A percentile compares a stretch with the other conserved stretches of the same genome.
phyloP scores from a whole-genome alignment of 495 filamentous ascomycete species.

The Cenococcum geophilum region DNA sequence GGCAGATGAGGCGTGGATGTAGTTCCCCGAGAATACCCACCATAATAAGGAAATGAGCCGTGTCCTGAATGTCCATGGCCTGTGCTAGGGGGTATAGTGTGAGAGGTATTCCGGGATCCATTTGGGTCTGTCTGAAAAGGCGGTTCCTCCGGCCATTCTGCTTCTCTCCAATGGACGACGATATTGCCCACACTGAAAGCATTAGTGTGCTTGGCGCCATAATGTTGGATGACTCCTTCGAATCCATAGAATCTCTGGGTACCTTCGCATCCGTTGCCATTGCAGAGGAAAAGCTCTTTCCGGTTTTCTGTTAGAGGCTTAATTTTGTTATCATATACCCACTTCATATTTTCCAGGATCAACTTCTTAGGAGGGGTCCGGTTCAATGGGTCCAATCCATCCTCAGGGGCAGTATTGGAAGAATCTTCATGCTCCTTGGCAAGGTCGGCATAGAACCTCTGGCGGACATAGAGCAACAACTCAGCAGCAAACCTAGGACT shows the following conservation, averaged over 20 bases:
- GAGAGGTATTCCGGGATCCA: conserved; percentile 35
- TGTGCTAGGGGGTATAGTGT: conserved; percentile 27
- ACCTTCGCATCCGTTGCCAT: conserved; percentile 50
- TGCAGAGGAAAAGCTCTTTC: conserved; percentile 71
- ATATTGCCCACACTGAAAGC: conserved; percentile 59
- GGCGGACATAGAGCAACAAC: conserved; percentile 56
- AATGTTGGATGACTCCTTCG: conserved; percentile 73
- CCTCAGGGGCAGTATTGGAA: conserved; percentile 41
- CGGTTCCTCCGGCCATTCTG: conserved; percentile 69
- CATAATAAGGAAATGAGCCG: conserved; percentile 29
- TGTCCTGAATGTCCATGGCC: conserved; percentile 14
- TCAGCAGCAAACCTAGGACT: conserved; percentile 60
- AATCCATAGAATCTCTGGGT: conserved; percentile 62
- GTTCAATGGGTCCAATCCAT: conserved; percentile 41
- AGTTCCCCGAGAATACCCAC: conserved; percentile 37
- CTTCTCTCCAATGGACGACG: conserved; percentile 63
- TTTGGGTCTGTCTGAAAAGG: conserved; percentile 59
- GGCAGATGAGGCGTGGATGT: conserved; percentile 30
- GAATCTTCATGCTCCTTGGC: conserved; percentile 44
- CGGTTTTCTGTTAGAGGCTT: conserved; percentile 55
- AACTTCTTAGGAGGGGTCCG: conserved; percentile 51
- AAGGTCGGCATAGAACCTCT: conserved; percentile 55
- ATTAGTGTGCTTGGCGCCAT: conserved; percentile 69
- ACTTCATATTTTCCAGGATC: conserved; percentile 80
- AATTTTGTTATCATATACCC: conserved; percentile 70